A percentile compares a stretch with the other conserved stretches of the same genome.
Conservation (phyloP, 2,329 filamentous ascomycete genomes). For the Cladobotryum protrusum region DNA sequence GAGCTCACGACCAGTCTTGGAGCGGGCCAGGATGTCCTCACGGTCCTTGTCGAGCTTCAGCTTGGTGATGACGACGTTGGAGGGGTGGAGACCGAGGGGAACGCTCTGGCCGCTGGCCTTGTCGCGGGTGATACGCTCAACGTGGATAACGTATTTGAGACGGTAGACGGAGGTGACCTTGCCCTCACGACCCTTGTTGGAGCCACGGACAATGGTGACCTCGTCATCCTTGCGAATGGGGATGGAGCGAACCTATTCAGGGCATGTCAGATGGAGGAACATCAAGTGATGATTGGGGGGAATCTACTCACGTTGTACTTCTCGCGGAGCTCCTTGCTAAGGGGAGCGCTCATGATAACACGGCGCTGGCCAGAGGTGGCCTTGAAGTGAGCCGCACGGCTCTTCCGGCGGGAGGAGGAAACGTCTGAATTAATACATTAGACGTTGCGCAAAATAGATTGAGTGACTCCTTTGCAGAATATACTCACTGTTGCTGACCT, state of each 20-base stretch:
- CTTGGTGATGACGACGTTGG: conserved; percentile 98
- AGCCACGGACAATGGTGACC: conserved; percentile 84
- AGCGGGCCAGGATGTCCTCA: conserved; percentile 80
- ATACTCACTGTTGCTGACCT: conserved; percentile 56
- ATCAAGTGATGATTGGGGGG: background rate
- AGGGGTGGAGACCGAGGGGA: conserved; percentile 88
- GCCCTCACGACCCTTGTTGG: conserved; percentile 97
- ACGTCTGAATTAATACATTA: conserved; percentile 40
- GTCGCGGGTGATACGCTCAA: conserved; percentile 94
- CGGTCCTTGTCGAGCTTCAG: conserved; percentile 97
- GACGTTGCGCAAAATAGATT: conserved; percentile 1
- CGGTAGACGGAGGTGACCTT: conserved; percentile 98
- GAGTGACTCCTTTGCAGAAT: background rate
- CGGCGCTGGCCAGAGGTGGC: conserved; percentile 92
- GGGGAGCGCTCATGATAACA: conserved; percentile 92
- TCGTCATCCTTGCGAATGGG: conserved; percentile 97
- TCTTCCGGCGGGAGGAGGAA: conserved; percentile 88
- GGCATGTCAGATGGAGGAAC: background rate
- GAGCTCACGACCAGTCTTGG: conserved; percentile 72
- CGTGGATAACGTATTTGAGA: conserved; percentile 94
- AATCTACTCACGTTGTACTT: conserved; percentile 83
- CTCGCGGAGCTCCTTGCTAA: conserved; percentile 95
- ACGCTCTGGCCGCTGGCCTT: conserved; percentile 97
- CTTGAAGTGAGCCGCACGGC: conserved; percentile 96
- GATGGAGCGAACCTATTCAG: conserved; percentile 77